A percentile compares a stretch with the other conserved stretches of the same genome.
phyloP scores from a whole-genome alignment of 768 basidiomycete species.

The Kwoniella shandongensis region DNA sequence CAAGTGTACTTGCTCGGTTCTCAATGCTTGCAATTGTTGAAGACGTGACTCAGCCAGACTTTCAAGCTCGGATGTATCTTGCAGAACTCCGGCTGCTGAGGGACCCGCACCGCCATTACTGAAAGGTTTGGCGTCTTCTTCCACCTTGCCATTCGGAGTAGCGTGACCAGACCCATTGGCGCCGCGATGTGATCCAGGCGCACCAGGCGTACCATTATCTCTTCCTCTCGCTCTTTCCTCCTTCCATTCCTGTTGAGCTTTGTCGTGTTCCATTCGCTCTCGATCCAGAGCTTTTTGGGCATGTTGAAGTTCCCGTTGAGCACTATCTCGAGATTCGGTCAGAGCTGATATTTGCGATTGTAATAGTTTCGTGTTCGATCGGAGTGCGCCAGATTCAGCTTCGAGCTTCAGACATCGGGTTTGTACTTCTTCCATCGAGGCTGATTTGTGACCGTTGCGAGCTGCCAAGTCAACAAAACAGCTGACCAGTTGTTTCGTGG shows the following conservation, averaged over 20 bases:
- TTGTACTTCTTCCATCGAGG: slow-evolving; percentile 31
- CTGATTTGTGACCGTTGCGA: slow-evolving; percentile 12
- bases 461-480: slow-evolving; percentile 29
- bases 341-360: slow-evolving; percentile 28
- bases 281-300: slow-evolving; percentile 40
- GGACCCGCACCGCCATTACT: slow-evolving; percentile 21
- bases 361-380: slow-evolving; percentile 24
- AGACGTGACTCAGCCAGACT: slow-evolving; percentile 39
- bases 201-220: slow-evolving; percentile 29
- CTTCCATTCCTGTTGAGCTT: slow-evolving; percentile 31
- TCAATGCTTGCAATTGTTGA: slow-evolving; percentile 35
- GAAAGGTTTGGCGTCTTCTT: slow-evolving; percentile 35
- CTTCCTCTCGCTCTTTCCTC: slow-evolving; percentile 21
- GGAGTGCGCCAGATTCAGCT: slow-evolving; percentile 31
- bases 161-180: slow-evolving; percentile 40
- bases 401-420: slow-evolving; percentile 27
- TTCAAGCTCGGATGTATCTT: slow-evolving; percentile 41
- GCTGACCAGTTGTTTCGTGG: slow-evolving; percentile 29
- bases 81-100: slow-evolving; percentile 17
- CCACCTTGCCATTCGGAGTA: slow-evolving; percentile 42
- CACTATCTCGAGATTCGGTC: slow-evolving; percentile 20
- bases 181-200: slow-evolving; percentile 12
- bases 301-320: slow-evolving; percentile 32
- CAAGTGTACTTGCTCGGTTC: slow-evolving; percentile 36
- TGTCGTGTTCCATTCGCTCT: slow-evolving; percentile 48